Evolutionary conservation across 164 flowering plant genomes (phyloP).

Genomic region (Magnolia changhungtana): DNA sequence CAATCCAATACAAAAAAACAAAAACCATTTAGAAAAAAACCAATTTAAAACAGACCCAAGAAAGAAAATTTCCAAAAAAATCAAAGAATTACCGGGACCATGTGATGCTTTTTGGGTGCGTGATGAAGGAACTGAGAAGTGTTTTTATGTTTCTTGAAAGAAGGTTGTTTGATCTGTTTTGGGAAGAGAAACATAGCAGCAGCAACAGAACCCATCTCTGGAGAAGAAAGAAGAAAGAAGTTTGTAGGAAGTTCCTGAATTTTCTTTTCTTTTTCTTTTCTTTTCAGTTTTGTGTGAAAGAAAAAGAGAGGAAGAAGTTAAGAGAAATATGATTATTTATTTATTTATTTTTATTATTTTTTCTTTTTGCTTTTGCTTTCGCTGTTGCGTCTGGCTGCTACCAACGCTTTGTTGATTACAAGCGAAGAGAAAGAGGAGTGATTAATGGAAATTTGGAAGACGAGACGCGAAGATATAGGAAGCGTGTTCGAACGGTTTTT

Average conservation of each 20-base stretch:
- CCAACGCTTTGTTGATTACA: neutral
- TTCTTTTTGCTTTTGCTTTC: neutral
- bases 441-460: neutral
- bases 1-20: neutral
- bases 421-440: neutral
- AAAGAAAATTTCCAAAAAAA: neutral
- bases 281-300: neutral
- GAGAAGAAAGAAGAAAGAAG: neutral
- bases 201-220: constrained; percentile 8
- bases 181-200: constrained; percentile 7
- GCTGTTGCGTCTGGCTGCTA: neutral
- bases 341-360: too few relatives aligned
- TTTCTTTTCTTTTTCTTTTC: too few relatives aligned
- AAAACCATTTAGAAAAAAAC: neutral
- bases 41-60: neutral
- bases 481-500: neutral
- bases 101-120: constrained; percentile 5
- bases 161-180: neutral
- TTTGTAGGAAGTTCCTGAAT: neutral
- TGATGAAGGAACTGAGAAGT: neutral
- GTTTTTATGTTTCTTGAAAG: neutral
- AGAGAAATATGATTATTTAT: neutral
- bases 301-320: neutral
- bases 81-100: constrained; percentile 8
- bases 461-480: neutral